These are phyloP conservation scores for Syzygium malaccense DNA, from an alignment of 441 rosid genomes.

Conservation along the genomic window DNA sequence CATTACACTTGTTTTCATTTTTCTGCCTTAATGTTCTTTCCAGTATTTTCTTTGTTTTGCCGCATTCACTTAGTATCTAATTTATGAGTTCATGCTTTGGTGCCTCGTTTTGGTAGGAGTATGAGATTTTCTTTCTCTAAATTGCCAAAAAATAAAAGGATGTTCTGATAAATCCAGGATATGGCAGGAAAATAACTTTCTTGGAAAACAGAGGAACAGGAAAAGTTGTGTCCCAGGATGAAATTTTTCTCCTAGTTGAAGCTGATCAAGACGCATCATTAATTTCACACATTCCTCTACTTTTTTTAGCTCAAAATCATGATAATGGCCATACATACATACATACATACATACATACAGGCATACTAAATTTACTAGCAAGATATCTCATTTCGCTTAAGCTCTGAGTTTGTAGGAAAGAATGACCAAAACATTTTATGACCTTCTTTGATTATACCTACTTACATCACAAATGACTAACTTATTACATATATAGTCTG, in stretches of 20 bases:
- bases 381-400: background rate
- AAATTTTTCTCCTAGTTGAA: background rate
- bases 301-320: background rate
- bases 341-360: background rate
- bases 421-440: background rate
- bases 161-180: background rate
- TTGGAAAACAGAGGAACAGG: background rate
- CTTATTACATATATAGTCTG: conserved; percentile 33
- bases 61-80: background rate
- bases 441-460: background rate
- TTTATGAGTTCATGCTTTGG: background rate
- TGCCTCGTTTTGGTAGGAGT: background rate
- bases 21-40: background rate
- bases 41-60: background rate
- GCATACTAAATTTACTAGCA: background rate
- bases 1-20: background rate
- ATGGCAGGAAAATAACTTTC: background rate
- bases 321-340: background rate
- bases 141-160: background rate
- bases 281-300: background rate
- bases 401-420: background rate
- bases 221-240: background rate
- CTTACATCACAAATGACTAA: background rate
- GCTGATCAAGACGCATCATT: background rate
- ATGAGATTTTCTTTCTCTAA: background rate